Percentiles rank a stretch among this genome's conserved stretches.
Conservation (phyloP, 345 rosid species). For the Brassica cretica region DNA sequence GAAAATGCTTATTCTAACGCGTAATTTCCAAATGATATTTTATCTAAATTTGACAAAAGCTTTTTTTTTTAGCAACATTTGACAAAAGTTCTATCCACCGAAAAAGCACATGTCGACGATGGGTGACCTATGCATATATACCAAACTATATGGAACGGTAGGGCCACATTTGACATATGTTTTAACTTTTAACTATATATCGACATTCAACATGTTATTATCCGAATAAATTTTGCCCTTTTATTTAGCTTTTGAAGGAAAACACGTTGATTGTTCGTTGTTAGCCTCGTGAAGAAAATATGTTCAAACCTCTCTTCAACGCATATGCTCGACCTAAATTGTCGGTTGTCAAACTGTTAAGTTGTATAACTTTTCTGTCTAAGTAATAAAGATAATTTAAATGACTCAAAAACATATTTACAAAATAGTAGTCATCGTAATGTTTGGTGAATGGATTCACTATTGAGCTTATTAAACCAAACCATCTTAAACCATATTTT, state of each 20-base stretch:
- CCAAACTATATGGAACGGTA: conserved; percentile 28
- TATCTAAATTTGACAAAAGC: too few species aligned
- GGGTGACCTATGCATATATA: conserved; percentile 32
- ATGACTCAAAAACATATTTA: neutral
- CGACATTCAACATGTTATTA: conserved; percentile 29
- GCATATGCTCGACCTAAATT: conserved; percentile 21
- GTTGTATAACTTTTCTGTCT: neutral
- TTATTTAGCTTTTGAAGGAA: conserved; percentile 13
- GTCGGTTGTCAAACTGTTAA: conserved; percentile 9
- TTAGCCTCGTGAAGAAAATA: conserved; percentile 16
- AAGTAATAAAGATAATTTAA: neutral
- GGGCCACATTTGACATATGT: conserved; percentile 27
- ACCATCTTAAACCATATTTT: neutral
- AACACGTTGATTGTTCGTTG: conserved; percentile 31
- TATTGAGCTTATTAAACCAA: neutral
- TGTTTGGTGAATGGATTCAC: neutral
- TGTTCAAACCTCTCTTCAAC: conserved; percentile 33
- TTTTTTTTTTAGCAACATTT: neutral
- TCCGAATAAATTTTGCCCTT: neutral
- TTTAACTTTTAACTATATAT: conserved; percentile 32
- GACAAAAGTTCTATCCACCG: neutral
- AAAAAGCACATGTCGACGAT: conserved; percentile 30
- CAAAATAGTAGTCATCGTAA: neutral
- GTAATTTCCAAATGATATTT: neutral
- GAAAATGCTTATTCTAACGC: neutral